Percentiles rank a stretch among this genome's conserved stretches.
These are phyloP conservation scores for Colletotrichum lindemuthianum DNA, from an alignment of 2,329 filamentous ascomycete species.

Conservation along the genomic window DNA sequence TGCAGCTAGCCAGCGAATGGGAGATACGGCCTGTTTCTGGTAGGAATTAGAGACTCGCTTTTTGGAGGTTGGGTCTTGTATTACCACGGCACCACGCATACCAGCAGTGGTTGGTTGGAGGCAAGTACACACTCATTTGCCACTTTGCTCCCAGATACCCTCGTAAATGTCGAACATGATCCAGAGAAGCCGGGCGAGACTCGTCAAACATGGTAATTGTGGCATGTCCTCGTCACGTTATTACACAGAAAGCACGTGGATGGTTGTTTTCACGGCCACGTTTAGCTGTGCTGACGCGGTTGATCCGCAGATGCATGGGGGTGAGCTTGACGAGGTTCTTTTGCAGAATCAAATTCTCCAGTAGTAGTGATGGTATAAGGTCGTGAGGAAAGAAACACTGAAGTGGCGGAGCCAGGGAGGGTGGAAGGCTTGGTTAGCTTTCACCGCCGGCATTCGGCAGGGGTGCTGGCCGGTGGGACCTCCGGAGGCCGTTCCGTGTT, in stretches of 20 bases:
- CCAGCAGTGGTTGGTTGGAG: neutral
- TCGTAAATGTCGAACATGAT: too few relatives aligned
- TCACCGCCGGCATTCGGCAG: conserved; percentile 29
- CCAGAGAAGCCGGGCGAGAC: neutral
- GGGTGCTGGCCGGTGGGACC: conserved; percentile 22
- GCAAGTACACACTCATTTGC: neutral
- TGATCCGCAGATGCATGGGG: conserved; percentile 7
- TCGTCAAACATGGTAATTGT: neutral
- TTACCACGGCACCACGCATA: neutral
- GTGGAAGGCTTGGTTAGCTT: neutral
- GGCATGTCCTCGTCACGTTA: neutral
- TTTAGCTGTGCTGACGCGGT: neutral
- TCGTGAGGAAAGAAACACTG: neutral
- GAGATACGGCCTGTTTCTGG: neutral
- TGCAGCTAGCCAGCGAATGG: conserved; percentile 4
- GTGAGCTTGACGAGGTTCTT: neutral
- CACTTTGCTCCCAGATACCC: too few relatives aligned
- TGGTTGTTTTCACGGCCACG: conserved; percentile 7
- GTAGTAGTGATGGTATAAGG: neutral
- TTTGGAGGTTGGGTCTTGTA: conserved; percentile 7
- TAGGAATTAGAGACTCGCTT: neutral
- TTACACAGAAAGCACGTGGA: conserved; percentile 18
- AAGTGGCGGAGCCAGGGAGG: neutral
- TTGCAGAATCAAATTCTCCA: neutral
- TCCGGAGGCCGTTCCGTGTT: conserved; percentile 15